phyloP scores from a whole-genome alignment of 1,139 yeast genomes.

The Candida sojae region DNA sequence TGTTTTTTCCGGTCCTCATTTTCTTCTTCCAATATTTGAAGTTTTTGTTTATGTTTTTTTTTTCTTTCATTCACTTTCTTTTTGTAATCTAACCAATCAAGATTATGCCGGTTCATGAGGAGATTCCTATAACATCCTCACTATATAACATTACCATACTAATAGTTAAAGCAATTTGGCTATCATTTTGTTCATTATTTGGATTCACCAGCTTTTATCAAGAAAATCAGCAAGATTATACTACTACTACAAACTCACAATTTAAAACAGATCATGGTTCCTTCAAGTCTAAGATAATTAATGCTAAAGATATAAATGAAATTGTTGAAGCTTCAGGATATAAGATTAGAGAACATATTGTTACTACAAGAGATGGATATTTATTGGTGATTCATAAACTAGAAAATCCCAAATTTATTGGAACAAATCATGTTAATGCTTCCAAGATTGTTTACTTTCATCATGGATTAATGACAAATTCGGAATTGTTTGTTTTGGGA shows the following conservation, averaged over 20 bases:
- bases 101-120: slow-evolving; percentile 14
- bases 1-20: too few species aligned
- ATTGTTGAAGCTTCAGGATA: slow-evolving; percentile 67
- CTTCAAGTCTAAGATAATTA: slow-evolving; percentile 7
- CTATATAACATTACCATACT: slow-evolving; percentile 10
- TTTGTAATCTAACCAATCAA: background rate
- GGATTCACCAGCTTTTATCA: slow-evolving; percentile 4
- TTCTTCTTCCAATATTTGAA: too few species aligned
- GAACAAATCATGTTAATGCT: slow-evolving; percentile 2
- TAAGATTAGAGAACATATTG: slow-evolving; percentile 70
- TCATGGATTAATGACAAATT: slow-evolving; percentile 49
- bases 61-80: background rate
- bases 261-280: background rate
- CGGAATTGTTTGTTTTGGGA: slow-evolving; percentile 47
- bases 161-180: slow-evolving; percentile 7
- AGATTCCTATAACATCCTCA: slow-evolving; percentile 12
- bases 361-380: slow-evolving; percentile 49
- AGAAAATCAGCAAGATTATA: background rate
- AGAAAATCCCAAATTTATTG: slow-evolving; percentile 13
- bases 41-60: background rate
- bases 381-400: slow-evolving; percentile 42
- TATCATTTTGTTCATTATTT: slow-evolving; percentile 6
- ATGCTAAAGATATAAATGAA: slow-evolving; percentile 59
- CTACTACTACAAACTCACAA: background rate
- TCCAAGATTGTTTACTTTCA: slow-evolving; percentile 42